Evolutionary conservation across 2,329 filamentous ascomycete genomes (phyloP), one percentile per base, ranked within the genome.

Genomic region (Sclerotinia sclerotiorum): DNA sequence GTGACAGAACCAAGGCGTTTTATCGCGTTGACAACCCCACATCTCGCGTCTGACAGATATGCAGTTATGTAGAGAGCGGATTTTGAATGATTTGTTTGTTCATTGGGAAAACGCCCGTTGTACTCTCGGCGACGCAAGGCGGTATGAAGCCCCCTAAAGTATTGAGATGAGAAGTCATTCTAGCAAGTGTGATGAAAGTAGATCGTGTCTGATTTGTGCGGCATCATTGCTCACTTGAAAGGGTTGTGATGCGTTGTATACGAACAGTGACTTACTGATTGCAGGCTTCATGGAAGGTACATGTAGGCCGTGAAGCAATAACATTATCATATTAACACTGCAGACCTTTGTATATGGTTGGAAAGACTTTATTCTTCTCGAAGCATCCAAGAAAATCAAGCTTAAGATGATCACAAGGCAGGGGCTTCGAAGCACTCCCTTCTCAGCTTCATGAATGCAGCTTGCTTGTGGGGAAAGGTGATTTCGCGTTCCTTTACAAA

Each of bases 401-500:
- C 13, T 27, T 19, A 8, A 52, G 11, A 61, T 21, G 64, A 67
- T 76, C 65, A 78, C 57, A 78, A 67, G 39, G 82, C 82, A 19
- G 92, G 92, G 0, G 87, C 88, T 57, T 90, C 86, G 90, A 93
- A 98, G 27, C 84, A 86, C 72, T 97, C 93, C 70, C 94, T 84
- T 68, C 87, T 85, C 71, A 97, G 84, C 75, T 90, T 90, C 80
- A 97, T 90, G 70, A 94, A 84, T 79, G 94, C 96, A 8, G 92
- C 89, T 78, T 97, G 93, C 79, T 99, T 99, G 78, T 98, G 94
- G 1, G 93, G 90, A 72, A 99, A 93, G 0, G 89, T 86, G 63
- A 98, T 84, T 76, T 97, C 93, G 69, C 88, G 88, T 80, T 97
- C 92, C 76, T 93, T 95, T 72, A 90, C 88, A 77, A 98, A 99